Evolutionary conservation across 805 yeast genomes (phyloP).

Genomic region (Brettanomyces nanus): DNA sequence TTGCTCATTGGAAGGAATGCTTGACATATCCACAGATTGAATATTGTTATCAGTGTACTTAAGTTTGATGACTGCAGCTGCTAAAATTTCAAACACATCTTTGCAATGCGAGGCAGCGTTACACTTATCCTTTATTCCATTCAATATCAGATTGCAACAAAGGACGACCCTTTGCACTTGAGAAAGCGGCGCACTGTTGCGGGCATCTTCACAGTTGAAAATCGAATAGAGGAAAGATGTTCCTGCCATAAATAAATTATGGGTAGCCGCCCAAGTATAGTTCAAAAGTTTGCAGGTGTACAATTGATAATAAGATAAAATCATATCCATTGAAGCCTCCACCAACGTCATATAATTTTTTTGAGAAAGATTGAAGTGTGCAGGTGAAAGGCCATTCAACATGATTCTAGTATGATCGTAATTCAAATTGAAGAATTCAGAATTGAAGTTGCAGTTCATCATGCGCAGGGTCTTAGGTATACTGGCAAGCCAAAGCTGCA

Average conservation of each 20-base stretch:
- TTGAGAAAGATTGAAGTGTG: constrained; percentile 42
- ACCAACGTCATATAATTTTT: constrained; percentile 50
- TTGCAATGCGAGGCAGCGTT: constrained; percentile 71
- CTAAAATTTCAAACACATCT: constrained; percentile 61
- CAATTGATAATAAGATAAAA: constrained; percentile 52
- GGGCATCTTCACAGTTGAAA: constrained; percentile 55
- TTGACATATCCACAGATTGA: constrained; percentile 18
- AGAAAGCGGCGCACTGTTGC: constrained; percentile 35
- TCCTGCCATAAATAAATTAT: constrained; percentile 83
- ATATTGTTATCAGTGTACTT: constrained; percentile 32
- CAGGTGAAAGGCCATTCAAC: constrained; percentile 73
- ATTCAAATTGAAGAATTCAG: constrained; percentile 63
- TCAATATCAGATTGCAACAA: constrained; percentile 49
- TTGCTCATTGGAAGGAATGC: constrained; percentile 21
- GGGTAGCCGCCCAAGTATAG: constrained; percentile 91
- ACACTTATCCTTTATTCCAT: constrained; percentile 57
- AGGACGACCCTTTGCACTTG: constrained; percentile 41
- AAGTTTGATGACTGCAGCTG: constrained; percentile 62
- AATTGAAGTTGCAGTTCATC: constrained; percentile 70
- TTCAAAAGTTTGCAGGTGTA: constrained; percentile 53
- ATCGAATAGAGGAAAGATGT: constrained; percentile 73
- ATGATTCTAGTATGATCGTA: constrained; percentile 67
- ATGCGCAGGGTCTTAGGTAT: constrained; percentile 48
- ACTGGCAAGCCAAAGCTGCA: constrained; percentile 55
- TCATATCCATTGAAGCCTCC: constrained; percentile 59